Conservation (phyloP, 768 basidiomycete genomes). For the Pholiota conissans region DNA sequence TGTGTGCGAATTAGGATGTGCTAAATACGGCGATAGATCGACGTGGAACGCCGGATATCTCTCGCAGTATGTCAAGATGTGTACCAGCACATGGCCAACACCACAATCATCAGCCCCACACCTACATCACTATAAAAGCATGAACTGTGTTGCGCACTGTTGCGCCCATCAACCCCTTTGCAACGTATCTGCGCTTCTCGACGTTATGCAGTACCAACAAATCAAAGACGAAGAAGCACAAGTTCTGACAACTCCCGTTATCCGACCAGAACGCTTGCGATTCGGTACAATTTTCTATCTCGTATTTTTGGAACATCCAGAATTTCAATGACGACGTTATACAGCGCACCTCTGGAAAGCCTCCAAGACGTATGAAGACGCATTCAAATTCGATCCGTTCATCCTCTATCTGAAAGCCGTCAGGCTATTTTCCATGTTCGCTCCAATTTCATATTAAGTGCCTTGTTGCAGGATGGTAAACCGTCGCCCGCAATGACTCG, state of each 20-base stretch:
- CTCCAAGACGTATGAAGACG: constrained; percentile 19
- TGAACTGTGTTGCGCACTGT: too few relatives aligned
- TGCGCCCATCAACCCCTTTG: too few relatives aligned
- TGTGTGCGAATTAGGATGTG: too few relatives aligned
- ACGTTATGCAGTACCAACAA: neutral
- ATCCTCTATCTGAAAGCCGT: constrained; percentile 17
- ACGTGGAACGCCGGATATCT: too few relatives aligned
- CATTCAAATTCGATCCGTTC: constrained; percentile 22
- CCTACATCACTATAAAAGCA: too few relatives aligned
- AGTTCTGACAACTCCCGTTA: neutral
- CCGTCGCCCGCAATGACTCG: neutral
- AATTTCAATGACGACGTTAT: neutral
- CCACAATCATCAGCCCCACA: too few relatives aligned
- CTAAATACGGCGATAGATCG: too few relatives aligned
- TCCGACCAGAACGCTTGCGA: neutral
- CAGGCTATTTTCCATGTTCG: neutral
- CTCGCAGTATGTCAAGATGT: too few relatives aligned
- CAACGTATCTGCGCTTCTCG: too few relatives aligned
- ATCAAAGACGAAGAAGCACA: neutral
- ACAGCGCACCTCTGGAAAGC: constrained; percentile 19
- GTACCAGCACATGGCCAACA: too few relatives aligned
- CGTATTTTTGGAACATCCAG: neutral
- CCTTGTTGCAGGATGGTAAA: neutral
- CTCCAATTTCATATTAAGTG: neutral
- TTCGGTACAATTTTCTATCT: neutral